phyloP scores from a whole-genome alignment of 108 stramenopile species.

The Nannochloropsis gaditana region DNA sequence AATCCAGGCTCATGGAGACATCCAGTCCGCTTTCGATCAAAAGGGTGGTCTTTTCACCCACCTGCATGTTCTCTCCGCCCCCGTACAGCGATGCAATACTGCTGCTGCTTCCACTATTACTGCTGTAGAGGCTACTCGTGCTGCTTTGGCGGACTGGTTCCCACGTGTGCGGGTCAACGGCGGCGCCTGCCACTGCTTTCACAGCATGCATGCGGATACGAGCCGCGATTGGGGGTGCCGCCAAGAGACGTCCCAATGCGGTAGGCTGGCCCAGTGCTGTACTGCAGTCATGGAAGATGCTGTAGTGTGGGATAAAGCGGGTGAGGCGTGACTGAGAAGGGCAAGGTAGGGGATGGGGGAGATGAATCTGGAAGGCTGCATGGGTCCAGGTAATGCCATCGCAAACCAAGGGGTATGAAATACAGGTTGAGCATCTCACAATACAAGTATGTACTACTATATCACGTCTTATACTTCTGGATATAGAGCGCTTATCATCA shows the following conservation, averaged over 20 bases:
- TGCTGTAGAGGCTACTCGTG: not conserved
- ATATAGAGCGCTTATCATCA: too few relatives aligned
- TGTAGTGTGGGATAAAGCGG: not conserved
- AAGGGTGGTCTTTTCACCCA: not conserved
- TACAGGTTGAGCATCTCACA: too few relatives aligned
- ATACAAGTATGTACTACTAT: too few relatives aligned
- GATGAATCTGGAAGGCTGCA: too few relatives aligned
- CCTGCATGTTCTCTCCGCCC: not conserved
- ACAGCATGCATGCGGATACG: not conserved
- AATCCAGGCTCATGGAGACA: not conserved
- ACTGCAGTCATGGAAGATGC: not conserved
- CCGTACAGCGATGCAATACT: not conserved
- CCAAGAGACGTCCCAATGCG: not conserved
- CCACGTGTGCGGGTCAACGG: not conserved
- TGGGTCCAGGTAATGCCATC: too few relatives aligned
- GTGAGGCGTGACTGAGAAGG: not conserved
- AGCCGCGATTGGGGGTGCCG: not conserved
- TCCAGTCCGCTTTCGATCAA: not conserved
- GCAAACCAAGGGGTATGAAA: too few relatives aligned
- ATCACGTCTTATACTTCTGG: too few relatives aligned
- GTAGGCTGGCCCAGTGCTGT: not conserved
- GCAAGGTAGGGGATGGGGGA: not conserved
- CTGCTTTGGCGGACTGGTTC: not conserved
- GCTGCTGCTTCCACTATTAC: not conserved
- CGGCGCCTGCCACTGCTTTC: slow-evolving; percentile 12